Conservation (phyloP, 805 yeast species). For the Hemisphaericaspora nanyangensis region DNA sequence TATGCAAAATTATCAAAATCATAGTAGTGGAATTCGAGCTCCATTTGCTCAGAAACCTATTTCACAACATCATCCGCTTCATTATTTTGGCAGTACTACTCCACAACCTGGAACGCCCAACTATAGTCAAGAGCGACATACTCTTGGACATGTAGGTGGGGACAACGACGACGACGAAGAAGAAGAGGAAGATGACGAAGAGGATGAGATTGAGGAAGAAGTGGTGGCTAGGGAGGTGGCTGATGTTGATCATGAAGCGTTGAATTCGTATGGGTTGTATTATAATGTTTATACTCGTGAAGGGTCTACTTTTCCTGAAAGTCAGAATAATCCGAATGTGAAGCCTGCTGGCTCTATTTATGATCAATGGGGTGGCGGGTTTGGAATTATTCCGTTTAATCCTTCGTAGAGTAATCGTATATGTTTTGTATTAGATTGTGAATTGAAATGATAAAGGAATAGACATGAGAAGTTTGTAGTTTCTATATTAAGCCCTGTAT, state of each 20-base stretch:
- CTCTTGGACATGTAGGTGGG: not conserved
- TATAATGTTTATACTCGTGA: constrained; percentile 34
- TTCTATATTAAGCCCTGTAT: not conserved
- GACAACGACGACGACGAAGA: constrained; percentile 8
- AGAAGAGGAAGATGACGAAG: constrained; percentile 3
- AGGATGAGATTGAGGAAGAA: constrained; percentile 9
- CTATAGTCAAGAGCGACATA: constrained; percentile 4
- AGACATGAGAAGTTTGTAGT: not conserved
- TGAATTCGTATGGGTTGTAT: constrained; percentile 35
- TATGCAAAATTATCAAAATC: constrained; percentile 4
- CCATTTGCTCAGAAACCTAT: constrained; percentile 32
- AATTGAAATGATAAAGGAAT: no score
- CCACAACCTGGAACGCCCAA: constrained; percentile 3
- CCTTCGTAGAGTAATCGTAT: constrained; percentile 31
- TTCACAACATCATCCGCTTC: constrained; percentile 54
- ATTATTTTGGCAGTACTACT: constrained; percentile 20
- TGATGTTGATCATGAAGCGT: constrained; percentile 32
- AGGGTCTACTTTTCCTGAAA: constrained; percentile 22
- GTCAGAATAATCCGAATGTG: constrained; percentile 8
- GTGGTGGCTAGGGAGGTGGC: constrained; percentile 16
- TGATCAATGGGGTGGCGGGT: constrained; percentile 30
- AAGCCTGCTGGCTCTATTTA: constrained; percentile 15
- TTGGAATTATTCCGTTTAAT: constrained; percentile 41
- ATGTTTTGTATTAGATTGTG: not conserved
- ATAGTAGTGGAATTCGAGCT: not conserved